Evolutionary conservation across 257 asterid genomes (phyloP).

Genomic region (Ajuga chamaepitys): DNA sequence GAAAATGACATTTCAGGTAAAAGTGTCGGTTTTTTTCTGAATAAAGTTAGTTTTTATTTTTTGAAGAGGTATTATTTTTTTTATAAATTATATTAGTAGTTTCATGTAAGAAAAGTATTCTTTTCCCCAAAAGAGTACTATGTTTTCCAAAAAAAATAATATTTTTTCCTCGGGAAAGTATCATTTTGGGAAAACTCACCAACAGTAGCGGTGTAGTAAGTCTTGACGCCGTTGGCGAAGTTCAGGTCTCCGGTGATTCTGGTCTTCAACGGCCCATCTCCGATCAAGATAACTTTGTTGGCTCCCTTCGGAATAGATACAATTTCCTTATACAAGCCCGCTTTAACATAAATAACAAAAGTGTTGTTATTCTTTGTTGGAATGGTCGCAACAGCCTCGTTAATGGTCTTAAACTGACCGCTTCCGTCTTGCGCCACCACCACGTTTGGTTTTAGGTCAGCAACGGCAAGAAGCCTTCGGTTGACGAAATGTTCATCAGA

Average conservation of each 20-base stretch:
- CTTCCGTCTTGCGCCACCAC: slow-evolving; percentile 67
- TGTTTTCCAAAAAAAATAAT: no score
- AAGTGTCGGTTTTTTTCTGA: no score
- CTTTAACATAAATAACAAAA: slow-evolving; percentile 38
- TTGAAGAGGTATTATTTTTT: no score
- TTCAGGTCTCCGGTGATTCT: slow-evolving; percentile 37
- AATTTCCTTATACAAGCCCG: slow-evolving; percentile 38
- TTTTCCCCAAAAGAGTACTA: no score
- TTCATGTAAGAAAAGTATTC: no score
- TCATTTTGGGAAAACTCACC: slow-evolving; percentile 12
- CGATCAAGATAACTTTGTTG: slow-evolving; percentile 5
- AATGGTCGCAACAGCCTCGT: slow-evolving; percentile 33
- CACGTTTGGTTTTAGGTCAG: slow-evolving; percentile 18
- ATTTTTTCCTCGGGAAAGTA: no score
- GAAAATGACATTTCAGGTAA: no score
- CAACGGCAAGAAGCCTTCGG: slow-evolving; percentile 11
- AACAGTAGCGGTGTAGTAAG: slow-evolving; percentile 47
- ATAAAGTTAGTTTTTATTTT: no score
- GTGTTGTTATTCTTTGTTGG: slow-evolving; percentile 17
- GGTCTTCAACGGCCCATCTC: slow-evolving; percentile 29
- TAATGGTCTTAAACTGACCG: slow-evolving; percentile 39
- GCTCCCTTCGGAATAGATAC: slow-evolving; percentile 26
- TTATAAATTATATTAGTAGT: no score
- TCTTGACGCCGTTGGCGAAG: slow-evolving; percentile 31
- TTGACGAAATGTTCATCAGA: background rate